Conservation (phyloP, 2,329 filamentous ascomycete genomes). For the Ceratocystis eucalypticola region DNA sequence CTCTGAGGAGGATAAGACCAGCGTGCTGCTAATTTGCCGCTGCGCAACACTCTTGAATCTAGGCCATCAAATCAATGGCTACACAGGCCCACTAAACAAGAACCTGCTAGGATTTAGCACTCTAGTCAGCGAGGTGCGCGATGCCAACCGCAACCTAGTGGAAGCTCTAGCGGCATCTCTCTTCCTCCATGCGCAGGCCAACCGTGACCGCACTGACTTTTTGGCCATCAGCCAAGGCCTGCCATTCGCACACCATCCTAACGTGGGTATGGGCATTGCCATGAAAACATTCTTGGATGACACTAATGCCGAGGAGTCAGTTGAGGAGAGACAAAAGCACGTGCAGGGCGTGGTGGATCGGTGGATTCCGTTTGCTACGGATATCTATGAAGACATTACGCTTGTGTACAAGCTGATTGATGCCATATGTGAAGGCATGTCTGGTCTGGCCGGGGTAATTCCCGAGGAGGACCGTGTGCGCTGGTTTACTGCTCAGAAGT, state of each 20-base stretch:
- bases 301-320: conserved; percentile 39
- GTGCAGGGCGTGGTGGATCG: conserved; percentile 38
- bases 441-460: conserved; percentile 3
- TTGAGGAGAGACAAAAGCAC: conserved; percentile 33
- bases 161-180: conserved; percentile 71
- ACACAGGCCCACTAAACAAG: conserved; percentile 86
- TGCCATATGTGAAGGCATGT: conserved; percentile 42
- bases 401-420: conserved; percentile 45
- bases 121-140: conserved; percentile 64
- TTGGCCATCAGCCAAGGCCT: conserved; percentile 59
- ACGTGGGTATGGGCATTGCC: conserved; percentile 64
- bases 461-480: conserved; percentile 9
- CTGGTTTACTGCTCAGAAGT: conserved; percentile 15
- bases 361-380: conserved; percentile 45
- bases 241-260: conserved; percentile 55
- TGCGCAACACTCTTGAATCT: conserved; percentile 73
- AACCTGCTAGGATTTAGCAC: conserved; percentile 79
- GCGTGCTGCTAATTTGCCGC: conserved; percentile 71
- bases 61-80: conserved; percentile 72
- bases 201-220: conserved; percentile 54
- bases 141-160: conserved; percentile 65
- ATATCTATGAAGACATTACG: conserved; percentile 46
- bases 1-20: conserved; percentile 59
- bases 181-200: conserved; percentile 66
- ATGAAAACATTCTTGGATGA: conserved; percentile 70